Evolutionary conservation across 169 alveolate genomes (phyloP).

Genomic region (Plasmodium vivax): DNA sequence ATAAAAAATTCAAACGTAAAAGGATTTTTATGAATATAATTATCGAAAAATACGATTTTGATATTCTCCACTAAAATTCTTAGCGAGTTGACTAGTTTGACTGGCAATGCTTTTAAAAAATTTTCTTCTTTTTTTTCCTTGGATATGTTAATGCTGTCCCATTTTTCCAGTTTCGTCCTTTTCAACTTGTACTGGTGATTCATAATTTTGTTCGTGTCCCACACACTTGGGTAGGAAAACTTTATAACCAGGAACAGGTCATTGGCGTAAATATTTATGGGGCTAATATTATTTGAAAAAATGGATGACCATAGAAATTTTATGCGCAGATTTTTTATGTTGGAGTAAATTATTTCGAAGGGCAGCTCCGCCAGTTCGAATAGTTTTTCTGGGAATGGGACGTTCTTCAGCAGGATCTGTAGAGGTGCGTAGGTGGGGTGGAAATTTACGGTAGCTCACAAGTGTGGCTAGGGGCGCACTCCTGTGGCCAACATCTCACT

Average conservation of each 20-base stretch:
- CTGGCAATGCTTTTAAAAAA: constrained; percentile 81
- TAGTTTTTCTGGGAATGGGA: constrained; percentile 86
- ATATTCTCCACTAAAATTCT: constrained; percentile 81
- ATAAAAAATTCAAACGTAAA: constrained; percentile 81
- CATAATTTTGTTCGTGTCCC: constrained; percentile 73
- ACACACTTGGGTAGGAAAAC: constrained; percentile 80
- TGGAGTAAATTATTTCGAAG: constrained; percentile 84
- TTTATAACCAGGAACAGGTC: constrained; percentile 77
- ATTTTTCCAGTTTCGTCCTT: constrained; percentile 37
- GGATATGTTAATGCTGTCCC: constrained; percentile 62
- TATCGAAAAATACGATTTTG: constrained; percentile 82
- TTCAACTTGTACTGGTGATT: constrained; percentile 28
- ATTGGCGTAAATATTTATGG: constrained; percentile 78
- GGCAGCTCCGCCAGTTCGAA: constrained; percentile 88
- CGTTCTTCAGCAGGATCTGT: constrained; percentile 80
- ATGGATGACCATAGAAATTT: constrained; percentile 83
- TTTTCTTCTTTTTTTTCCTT: constrained; percentile 77
- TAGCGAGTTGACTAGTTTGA: constrained; percentile 83
- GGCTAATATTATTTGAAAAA: constrained; percentile 75
- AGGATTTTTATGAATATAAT: constrained; percentile 83
- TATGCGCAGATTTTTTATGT: constrained; percentile 81
- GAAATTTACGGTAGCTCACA: too few species aligned
- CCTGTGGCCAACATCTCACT: not conserved
- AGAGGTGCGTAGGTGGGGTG: not conserved
- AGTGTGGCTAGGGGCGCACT: not conserved